These are phyloP conservation scores for Mariannaea elegans DNA, from an alignment of 2,329 filamentous ascomycete genomes.

Conservation along the genomic window DNA sequence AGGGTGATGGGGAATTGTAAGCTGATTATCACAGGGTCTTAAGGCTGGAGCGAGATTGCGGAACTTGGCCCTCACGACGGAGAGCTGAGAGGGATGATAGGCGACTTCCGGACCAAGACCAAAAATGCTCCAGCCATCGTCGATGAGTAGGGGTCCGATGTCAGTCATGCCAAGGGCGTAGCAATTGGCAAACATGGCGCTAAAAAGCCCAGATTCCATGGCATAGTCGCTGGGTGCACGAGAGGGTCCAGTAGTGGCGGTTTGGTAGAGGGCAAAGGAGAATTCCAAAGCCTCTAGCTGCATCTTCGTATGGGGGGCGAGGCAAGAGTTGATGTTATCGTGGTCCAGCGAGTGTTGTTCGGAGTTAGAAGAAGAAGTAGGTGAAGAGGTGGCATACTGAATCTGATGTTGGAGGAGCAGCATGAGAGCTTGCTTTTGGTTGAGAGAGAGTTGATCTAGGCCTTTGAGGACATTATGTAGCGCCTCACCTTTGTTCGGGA, in stretches of 20 bases:
- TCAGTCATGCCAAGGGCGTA: slow-evolving; percentile 45
- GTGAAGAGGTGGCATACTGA: not conserved
- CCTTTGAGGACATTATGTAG: slow-evolving; percentile 27
- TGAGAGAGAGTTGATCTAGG: slow-evolving; percentile 26
- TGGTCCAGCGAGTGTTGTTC: not conserved
- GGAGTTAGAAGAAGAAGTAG: not conserved
- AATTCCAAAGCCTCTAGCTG: slow-evolving; percentile 35
- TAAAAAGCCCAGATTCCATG: slow-evolving; percentile 42
- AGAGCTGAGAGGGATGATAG: slow-evolving; percentile 36
- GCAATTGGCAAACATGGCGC: slow-evolving; percentile 48
- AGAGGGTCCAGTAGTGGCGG: slow-evolving; percentile 18
- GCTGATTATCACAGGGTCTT: slow-evolving; percentile 43
- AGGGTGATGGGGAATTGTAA: slow-evolving; percentile 46
- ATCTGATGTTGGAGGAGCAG: slow-evolving; percentile 33
- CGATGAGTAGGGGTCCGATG: slow-evolving; percentile 36
- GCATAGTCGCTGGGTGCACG: slow-evolving; percentile 28
- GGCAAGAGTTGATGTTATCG: not conserved
- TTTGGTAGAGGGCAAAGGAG: slow-evolving; percentile 26
- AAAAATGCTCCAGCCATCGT: slow-evolving; percentile 45
- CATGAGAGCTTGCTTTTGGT: slow-evolving; percentile 35
- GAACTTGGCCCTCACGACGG: slow-evolving; percentile 38
- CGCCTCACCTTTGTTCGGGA: slow-evolving; percentile 3
- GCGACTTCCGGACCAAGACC: slow-evolving; percentile 35
- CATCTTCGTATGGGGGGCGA: slow-evolving; percentile 22
- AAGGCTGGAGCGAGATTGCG: slow-evolving; percentile 39